Evolutionary conservation across 176 grass and related monocot genomes (phyloP).

Genomic region (Oryza glumipatula): DNA sequence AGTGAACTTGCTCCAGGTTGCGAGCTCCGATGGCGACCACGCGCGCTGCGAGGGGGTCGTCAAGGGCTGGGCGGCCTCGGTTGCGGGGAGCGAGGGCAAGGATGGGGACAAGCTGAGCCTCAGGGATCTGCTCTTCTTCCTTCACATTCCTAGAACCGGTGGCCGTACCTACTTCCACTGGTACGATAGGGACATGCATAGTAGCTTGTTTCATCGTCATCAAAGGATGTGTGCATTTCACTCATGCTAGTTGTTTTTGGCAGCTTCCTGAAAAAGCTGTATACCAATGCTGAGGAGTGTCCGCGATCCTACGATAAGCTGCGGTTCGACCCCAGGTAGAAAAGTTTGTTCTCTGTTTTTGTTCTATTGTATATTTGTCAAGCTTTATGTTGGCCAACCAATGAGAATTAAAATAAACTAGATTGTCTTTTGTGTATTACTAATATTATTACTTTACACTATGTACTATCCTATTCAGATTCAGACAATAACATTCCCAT

Average conservation of each 20-base stretch:
- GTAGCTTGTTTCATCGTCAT: neutral
- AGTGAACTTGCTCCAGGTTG: slow-evolving; percentile 24
- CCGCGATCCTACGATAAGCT: slow-evolving; percentile 91
- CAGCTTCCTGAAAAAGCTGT: slow-evolving; percentile 93
- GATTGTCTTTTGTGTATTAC: neutral
- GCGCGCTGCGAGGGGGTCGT: slow-evolving; percentile 66
- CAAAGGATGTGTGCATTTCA: neutral
- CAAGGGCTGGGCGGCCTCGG: slow-evolving; percentile 65
- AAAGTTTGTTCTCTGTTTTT: slow-evolving; percentile 22
- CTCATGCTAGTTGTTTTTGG: slow-evolving; percentile 9
- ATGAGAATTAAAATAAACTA: neutral
- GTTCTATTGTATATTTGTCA: neutral
- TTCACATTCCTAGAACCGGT: slow-evolving; percentile 92
- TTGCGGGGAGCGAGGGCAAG: slow-evolving; percentile 21
- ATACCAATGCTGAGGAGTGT: slow-evolving; percentile 70
- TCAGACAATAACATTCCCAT: neutral
- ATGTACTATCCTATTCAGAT: neutral
- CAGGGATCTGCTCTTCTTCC: slow-evolving; percentile 92
- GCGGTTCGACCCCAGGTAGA: slow-evolving; percentile 79
- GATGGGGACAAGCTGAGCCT: slow-evolving; percentile 66
- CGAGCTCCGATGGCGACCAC: slow-evolving; percentile 42
- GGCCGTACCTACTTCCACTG: slow-evolving; percentile 93
- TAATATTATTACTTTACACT: neutral
- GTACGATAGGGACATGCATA: slow-evolving; percentile 24
- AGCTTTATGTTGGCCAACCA: neutral